These are phyloP conservation scores for Reticulascus tulasneorum DNA, from an alignment of 2,329 filamentous ascomycete species.

Conservation along the genomic window DNA sequence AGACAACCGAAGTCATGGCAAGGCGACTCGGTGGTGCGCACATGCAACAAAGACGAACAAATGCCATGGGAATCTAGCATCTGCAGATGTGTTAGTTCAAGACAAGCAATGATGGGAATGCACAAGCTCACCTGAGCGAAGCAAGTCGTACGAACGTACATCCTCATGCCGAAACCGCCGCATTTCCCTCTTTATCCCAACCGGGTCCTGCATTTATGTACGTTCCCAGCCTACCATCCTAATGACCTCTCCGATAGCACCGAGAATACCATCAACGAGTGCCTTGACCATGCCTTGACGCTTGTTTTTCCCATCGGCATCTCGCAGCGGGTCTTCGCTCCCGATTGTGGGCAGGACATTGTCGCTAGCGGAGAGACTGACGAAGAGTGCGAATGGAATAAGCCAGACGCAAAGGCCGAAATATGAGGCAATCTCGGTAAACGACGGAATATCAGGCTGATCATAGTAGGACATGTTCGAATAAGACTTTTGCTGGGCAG, in stretches of 20 bases:
- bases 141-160: no score
- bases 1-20: no score
- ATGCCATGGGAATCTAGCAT: no score
- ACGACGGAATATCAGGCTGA: slow-evolving; percentile 64
- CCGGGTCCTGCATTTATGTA: no score
- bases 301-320: slow-evolving; percentile 42
- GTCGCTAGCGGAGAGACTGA: slow-evolving; percentile 88
- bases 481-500: slow-evolving; percentile 54
- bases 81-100: no score
- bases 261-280: slow-evolving; percentile 55
- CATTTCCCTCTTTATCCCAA: no score
- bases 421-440: slow-evolving; percentile 92
- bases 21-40: no score
- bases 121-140: no score
- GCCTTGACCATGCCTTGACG: slow-evolving; percentile 65
- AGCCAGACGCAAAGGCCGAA: slow-evolving; percentile 97
- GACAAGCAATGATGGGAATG: no score
- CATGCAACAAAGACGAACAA: no score
- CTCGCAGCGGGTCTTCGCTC: slow-evolving; percentile 56
- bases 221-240: slow-evolving; percentile 12
- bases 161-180: no score
- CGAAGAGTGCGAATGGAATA: slow-evolving; percentile 91
- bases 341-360: slow-evolving; percentile 94
- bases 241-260: slow-evolving; percentile 43
- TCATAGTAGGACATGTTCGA: slow-evolving; percentile 59